Base-by-base conservation (phyloP, 371 early-diverging fungal genomes). In the Mucor irregularis region DNA sequence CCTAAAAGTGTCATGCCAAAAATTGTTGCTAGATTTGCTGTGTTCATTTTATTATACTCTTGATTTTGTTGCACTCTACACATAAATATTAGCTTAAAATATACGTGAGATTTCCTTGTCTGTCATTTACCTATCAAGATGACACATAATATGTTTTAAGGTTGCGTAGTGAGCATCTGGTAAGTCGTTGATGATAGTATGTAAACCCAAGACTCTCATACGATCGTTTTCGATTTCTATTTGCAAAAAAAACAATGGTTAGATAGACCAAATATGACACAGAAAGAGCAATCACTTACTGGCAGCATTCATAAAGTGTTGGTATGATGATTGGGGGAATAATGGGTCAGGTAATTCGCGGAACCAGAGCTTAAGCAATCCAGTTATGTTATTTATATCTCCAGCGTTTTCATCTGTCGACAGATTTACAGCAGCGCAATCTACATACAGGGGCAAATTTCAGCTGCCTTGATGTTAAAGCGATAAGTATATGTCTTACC, bases 321-420 rank as follows among this genome's bases (percentile, higher is more conserved):
- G 73, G 63, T 86, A 89, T 53, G 83, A 64, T 22, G 62, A 54
- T 24, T 73, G 58, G 10, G 96, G 89, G 38, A 97, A 69, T 4
- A 96, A 68, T 4, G 94, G 89, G 49, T 93, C 92, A 11, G 96
- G 95, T 19, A 97, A 71, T 62, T 95, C 95, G 28, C 96, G 84
- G 69, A 97, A 90, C 81, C 89, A 97, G 25, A 92, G 74, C 61
- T 97, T 96, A n/a, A 97, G 69, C 14, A 90, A 80, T 30, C 92
- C 81, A 14, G 94, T 73, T 8, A 94, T 75, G 43, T 82, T 88
- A 66, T 91, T 89, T 43, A 96, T 82, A 64, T 94, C 94, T 0
- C 74, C 67, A 5, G 69, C 68, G 49, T 76, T 69, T 5, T 87
- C 85, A 30, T 81, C 76, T 21, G 61, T 51, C 4, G 73, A 64